A percentile compares a stretch with the other conserved stretches of the same genome.
phyloP scores from a whole-genome alignment of 805 yeast species.

The Candida takata region DNA sequence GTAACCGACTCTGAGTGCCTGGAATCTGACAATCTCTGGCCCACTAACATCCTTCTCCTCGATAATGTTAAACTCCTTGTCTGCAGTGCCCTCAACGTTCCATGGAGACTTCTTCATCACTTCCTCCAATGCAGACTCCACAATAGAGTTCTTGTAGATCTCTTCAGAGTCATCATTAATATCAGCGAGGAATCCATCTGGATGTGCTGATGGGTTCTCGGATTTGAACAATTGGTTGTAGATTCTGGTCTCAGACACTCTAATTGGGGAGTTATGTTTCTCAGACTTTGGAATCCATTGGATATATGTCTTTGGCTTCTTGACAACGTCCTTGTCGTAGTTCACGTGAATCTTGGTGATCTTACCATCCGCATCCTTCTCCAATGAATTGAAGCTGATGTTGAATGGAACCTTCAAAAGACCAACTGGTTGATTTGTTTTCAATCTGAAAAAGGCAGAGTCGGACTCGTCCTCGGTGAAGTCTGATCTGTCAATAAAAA shows the following conservation, averaged over 20 bases:
- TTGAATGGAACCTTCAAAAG: constrained; percentile 85
- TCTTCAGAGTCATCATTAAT: constrained; percentile 76
- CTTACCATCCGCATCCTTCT: constrained; percentile 53
- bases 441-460: constrained; percentile 82
- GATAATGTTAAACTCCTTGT: constrained; percentile 58
- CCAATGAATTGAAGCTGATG: constrained; percentile 62
- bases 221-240: constrained; percentile 84
- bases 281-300: constrained; percentile 88
- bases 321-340: constrained; percentile 58
- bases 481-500: constrained; percentile 86
- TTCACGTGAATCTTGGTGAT: constrained; percentile 68
- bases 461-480: constrained; percentile 56
- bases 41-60: constrained; percentile 53
- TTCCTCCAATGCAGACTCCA: constrained; percentile 72
- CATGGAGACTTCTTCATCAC: constrained; percentile 69
- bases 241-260: constrained; percentile 70
- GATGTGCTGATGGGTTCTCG: constrained; percentile 85
- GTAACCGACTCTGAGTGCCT: constrained; percentile 94
- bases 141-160: constrained; percentile 53
- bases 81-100: constrained; percentile 48
- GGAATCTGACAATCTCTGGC: constrained; percentile 90
- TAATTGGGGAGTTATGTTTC: constrained; percentile 55
- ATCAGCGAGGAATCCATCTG: constrained; percentile 83
- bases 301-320: constrained; percentile 83
- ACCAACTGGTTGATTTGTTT: constrained; percentile 94